These are phyloP conservation scores for Vigna mungo DNA, from an alignment of 306 rosid species.

Conservation along the genomic window DNA sequence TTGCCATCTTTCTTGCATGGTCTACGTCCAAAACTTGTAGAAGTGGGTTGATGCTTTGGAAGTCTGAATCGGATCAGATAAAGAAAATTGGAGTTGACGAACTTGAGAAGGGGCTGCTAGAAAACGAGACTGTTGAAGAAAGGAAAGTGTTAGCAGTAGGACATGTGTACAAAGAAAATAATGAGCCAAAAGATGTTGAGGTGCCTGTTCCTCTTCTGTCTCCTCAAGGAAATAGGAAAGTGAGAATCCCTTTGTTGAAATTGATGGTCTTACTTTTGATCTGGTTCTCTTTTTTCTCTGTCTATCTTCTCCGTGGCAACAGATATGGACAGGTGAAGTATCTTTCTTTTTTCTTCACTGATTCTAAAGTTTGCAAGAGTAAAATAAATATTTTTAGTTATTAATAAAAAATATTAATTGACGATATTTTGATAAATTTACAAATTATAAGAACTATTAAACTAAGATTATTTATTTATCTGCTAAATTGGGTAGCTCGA, in stretches of 20 bases:
- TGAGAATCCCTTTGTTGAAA: conserved; percentile 71
- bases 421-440: neutral
- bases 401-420: neutral
- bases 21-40: conserved; percentile 75
- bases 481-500: neutral
- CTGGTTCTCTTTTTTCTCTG: conserved; percentile 77
- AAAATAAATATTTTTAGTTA: neutral
- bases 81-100: conserved; percentile 45
- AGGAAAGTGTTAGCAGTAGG: conserved; percentile 20
- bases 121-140: conserved; percentile 40
- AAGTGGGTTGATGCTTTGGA: conserved; percentile 69
- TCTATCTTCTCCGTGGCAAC: conserved; percentile 87
- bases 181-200: conserved; percentile 38
- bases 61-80: conserved; percentile 62
- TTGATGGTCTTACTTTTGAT: conserved; percentile 66
- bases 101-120: conserved; percentile 48
- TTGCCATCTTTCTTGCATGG: conserved; percentile 88
- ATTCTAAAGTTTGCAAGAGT: neutral
- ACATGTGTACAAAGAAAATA: conserved; percentile 35
- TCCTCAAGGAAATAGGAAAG: conserved; percentile 23
- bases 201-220: conserved; percentile 66
- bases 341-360: conserved; percentile 20
- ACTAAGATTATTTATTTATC: neutral
- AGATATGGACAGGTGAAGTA: conserved; percentile 66
- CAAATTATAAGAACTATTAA: neutral